Conservation (phyloP, 768 basidiomycete genomes). For the Termitomyces sp. region DNA sequence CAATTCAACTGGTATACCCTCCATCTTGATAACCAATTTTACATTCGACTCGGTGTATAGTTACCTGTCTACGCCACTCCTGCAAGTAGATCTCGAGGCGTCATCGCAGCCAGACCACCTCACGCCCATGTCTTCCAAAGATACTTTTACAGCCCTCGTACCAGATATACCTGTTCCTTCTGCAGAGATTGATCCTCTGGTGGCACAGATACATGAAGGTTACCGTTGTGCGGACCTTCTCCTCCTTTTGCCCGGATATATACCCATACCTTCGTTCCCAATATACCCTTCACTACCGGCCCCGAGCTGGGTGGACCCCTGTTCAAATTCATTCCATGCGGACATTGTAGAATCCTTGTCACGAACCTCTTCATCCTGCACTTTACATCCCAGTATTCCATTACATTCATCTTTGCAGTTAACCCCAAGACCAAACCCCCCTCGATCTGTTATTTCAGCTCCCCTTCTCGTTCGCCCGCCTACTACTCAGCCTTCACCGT, state of each 20-base stretch:
- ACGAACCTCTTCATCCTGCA: constrained; percentile 22
- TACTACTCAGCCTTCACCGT: constrained; percentile 35
- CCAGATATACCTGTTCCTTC: constrained; percentile 55
- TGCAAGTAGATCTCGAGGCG: constrained; percentile 32
- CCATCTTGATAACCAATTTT: constrained; percentile 76
- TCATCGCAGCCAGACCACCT: constrained; percentile 13
- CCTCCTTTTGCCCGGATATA: constrained; percentile 65
- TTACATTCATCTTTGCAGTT: constrained; percentile 23
- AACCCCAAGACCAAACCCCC: constrained; percentile 13
- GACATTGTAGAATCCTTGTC: constrained; percentile 42
- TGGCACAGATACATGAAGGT: constrained; percentile 59
- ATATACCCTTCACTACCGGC: constrained; percentile 53
- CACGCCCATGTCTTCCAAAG: constrained; percentile 5
- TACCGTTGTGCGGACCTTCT: constrained; percentile 72
- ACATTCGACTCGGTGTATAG: constrained; percentile 84
- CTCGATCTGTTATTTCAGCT: constrained; percentile 42
- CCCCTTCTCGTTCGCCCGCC: constrained; percentile 74
- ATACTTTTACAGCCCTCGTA: constrained; percentile 26
- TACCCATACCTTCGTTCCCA: constrained; percentile 75
- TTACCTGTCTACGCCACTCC: constrained; percentile 58
- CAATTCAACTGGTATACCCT: constrained; percentile 59
- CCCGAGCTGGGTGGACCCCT: constrained; percentile 56
- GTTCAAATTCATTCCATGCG: constrained; percentile 40
- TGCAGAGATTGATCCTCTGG: constrained; percentile 51
- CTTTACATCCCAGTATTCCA: constrained; percentile 41